phyloP scores from a whole-genome alignment of 1,284 basidiomycete genomes.

The Sanghuangporus baumii region DNA sequence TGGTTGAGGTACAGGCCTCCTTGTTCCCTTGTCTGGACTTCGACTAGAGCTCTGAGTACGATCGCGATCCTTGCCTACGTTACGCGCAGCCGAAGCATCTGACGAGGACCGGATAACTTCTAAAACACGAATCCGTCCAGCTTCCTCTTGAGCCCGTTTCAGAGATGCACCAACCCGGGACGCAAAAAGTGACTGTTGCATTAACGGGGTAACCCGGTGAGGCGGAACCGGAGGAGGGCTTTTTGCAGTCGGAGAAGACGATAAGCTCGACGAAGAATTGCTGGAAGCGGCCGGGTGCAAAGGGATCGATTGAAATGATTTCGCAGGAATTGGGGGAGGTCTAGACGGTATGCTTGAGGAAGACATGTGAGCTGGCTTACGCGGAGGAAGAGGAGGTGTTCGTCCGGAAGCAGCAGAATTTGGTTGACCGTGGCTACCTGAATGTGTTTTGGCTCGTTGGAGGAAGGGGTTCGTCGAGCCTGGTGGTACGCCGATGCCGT shows the following conservation, averaged over 20 bases:
- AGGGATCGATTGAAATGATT: constrained; percentile 23
- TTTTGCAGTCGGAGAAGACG: constrained; percentile 22
- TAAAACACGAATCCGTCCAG: constrained; percentile 65
- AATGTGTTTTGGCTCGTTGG: constrained; percentile 25
- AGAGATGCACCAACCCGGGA: constrained; percentile 60
- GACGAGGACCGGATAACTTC: constrained; percentile 41
- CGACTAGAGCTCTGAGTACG: constrained; percentile 6
- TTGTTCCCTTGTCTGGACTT: constrained; percentile 14
- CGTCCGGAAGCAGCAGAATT: constrained; percentile 3
- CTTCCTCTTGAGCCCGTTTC: constrained; percentile 58
- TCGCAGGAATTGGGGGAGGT: constrained; percentile 30
- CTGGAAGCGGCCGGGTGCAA: not conserved
- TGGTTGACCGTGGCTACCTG: constrained; percentile 7
- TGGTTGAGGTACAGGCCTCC: constrained; percentile 29
- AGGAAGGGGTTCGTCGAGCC: constrained; percentile 34
- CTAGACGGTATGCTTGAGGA: not conserved
- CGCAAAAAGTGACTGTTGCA: constrained; percentile 65
- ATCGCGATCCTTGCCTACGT: not conserved
- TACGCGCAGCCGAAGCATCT: not conserved
- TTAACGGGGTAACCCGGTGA: constrained; percentile 35
- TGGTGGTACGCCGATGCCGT: constrained; percentile 21
- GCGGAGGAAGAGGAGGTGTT: constrained; percentile 25
- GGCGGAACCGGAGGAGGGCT: constrained; percentile 18
- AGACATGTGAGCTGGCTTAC: constrained; percentile 22
- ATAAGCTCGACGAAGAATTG: constrained; percentile 24